Conservation (phyloP, 1,284 basidiomycete genomes). For the Apiotrichum sp. region DNA sequence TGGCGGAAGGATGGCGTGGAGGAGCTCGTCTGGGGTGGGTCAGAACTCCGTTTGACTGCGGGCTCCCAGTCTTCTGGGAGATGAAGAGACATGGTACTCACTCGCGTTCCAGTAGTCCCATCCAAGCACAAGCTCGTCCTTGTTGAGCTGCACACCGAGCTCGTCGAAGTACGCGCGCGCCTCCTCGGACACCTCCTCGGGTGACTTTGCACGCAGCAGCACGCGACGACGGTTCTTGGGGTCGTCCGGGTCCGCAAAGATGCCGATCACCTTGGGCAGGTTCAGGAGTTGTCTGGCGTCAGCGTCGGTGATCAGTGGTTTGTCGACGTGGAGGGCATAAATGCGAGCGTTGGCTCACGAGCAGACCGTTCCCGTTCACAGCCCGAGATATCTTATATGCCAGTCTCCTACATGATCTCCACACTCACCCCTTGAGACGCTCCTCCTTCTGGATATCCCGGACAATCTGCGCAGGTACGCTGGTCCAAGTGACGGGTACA, state of each 20-base stretch:
- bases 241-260: slow-evolving; percentile 54
- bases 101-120: slow-evolving; percentile 83
- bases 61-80: no score
- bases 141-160: slow-evolving; percentile 55
- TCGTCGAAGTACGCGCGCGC: slow-evolving; percentile 55
- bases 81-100: no score
- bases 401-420: no score
- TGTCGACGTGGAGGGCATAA: no score
- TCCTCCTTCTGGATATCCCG: slow-evolving; percentile 56
- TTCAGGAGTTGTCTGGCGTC: slow-evolving; percentile 55
- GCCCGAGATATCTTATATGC: no score
- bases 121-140: slow-evolving; percentile 59
- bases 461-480: slow-evolving; percentile 57
- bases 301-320: not conserved
- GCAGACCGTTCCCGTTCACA: no score
- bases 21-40: slow-evolving; percentile 85
- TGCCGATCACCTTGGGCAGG: slow-evolving; percentile 59
- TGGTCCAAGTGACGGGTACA: slow-evolving; percentile 61
- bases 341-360: no score
- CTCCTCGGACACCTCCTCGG: slow-evolving; percentile 60
- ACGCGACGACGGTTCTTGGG: slow-evolving; percentile 53
- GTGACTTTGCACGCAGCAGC: slow-evolving; percentile 55
- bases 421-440: slow-evolving; percentile 55
- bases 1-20: slow-evolving; percentile 70
- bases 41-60: no score